Evolutionary conservation across 208 protist genomes (phyloP).

Genomic region (Crithidia fasciculata): DNA sequence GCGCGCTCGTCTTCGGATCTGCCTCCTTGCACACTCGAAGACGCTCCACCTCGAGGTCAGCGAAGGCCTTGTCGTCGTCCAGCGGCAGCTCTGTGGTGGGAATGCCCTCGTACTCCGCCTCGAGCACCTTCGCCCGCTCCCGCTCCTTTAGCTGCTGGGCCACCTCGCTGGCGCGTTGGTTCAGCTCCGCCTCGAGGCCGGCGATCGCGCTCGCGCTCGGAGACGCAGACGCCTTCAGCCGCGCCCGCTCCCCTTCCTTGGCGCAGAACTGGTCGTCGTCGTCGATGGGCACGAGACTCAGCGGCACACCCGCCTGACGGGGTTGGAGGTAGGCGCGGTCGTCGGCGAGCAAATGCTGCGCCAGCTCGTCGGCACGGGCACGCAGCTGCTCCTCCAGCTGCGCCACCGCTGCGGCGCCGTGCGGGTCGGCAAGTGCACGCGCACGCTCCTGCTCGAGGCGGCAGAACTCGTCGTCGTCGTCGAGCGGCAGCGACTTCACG

Average conservation of each 20-base stretch:
- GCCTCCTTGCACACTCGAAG: slow-evolving; percentile 29
- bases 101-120: slow-evolving; percentile 40
- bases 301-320: slow-evolving; percentile 47
- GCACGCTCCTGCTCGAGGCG: slow-evolving; percentile 50
- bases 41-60: slow-evolving; percentile 45
- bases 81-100: slow-evolving; percentile 54
- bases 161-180: slow-evolving; percentile 54
- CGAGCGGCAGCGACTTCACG: slow-evolving; percentile 47
- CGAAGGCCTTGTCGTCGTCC: slow-evolving; percentile 63
- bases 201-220: slow-evolving; percentile 34
- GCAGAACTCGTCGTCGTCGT: slow-evolving; percentile 58
- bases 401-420: slow-evolving; percentile 32
- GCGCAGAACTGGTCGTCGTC: slow-evolving; percentile 53
- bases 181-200: slow-evolving; percentile 51
- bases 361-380: slow-evolving; percentile 57
- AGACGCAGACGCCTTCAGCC: slow-evolving; percentile 46
- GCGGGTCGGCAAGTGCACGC: slow-evolving; percentile 42
- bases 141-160: slow-evolving; percentile 50
- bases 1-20: slow-evolving; percentile 22
- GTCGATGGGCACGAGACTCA: slow-evolving; percentile 43
- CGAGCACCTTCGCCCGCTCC: slow-evolving; percentile 60
- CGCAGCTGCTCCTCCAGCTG: slow-evolving; percentile 53
- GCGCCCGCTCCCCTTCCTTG: slow-evolving; percentile 52
- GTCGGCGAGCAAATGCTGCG: slow-evolving; percentile 33
- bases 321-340: slow-evolving; percentile 45